A percentile compares a stretch with the other conserved stretches of the same genome.
These are phyloP conservation scores for Pseudopyrenochaeta lycopersici DNA, from an alignment of 2,329 filamentous ascomycete genomes.

Conservation along the genomic window DNA sequence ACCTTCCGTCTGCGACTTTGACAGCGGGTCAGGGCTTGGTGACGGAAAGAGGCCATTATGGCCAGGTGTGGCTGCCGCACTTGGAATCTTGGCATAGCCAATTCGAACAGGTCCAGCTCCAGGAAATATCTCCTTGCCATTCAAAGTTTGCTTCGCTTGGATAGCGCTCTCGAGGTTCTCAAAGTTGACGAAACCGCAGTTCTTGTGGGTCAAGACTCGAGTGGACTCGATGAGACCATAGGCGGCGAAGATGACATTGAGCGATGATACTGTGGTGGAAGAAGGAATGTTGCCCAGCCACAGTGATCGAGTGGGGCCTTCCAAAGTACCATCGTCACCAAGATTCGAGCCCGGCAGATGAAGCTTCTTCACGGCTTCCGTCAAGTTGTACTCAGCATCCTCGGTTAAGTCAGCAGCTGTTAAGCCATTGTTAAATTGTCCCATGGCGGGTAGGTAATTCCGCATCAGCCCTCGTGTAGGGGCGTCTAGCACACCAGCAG, in stretches of 20 bases:
- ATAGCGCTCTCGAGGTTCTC: conserved; percentile 91
- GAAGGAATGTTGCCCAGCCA: conserved; percentile 98
- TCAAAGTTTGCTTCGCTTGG: conserved; percentile 84
- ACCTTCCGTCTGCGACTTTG: conserved; percentile 58
- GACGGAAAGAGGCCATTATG: conserved; percentile 88
- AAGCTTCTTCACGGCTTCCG: conserved; percentile 84
- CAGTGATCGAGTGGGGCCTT: conserved; percentile 89
- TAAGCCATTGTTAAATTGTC: conserved; percentile 70
- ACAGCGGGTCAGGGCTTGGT: conserved; percentile 87
- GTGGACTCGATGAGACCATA: conserved; percentile 92
- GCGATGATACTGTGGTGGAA: conserved; percentile 92
- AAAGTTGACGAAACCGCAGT: conserved; percentile 98
- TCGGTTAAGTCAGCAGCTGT: conserved; percentile 79
- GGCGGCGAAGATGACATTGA: conserved; percentile 94
- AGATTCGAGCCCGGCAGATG: conserved; percentile 65
- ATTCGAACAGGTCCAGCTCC: conserved; percentile 94
- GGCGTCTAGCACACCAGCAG: conserved; percentile 88
- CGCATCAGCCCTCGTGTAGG: conserved; percentile 70
- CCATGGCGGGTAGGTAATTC: conserved; percentile 73
- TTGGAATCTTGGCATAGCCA: conserved; percentile 96
- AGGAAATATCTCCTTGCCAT: conserved; percentile 98
- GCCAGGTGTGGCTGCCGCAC: conserved; percentile 85
- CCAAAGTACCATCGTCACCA: conserved; percentile 80
- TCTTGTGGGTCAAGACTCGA: conserved; percentile 95
- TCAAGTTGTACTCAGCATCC: conserved; percentile 79